These are phyloP conservation scores for Wallemia mellicola DNA, from an alignment of 1,284 basidiomycete genomes.

Conservation along the genomic window DNA sequence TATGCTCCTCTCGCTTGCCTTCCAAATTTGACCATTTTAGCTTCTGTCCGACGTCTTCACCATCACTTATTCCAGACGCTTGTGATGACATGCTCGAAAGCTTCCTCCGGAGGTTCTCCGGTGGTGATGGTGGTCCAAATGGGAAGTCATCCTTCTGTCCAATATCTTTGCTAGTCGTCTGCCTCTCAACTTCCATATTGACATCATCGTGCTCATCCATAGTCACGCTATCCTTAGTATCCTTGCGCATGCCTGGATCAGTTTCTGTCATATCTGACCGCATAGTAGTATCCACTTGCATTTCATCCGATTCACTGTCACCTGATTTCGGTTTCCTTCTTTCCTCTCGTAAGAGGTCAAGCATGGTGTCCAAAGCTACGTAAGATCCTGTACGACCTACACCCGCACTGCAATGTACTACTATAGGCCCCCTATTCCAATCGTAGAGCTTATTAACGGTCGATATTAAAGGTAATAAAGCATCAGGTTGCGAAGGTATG, in stretches of 20 bases:
- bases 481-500: conserved; percentile 48
- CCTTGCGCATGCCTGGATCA: background rate
- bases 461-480: conserved; percentile 35
- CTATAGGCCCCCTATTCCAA: conserved; percentile 4
- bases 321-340: conserved; percentile 11
- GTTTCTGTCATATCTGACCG: background rate
- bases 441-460: conserved; percentile 20
- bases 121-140: background rate
- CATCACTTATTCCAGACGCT: background rate
- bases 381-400: conserved; percentile 75
- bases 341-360: conserved; percentile 44
- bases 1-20: background rate
- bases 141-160: background rate
- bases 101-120: background rate
- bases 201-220: background rate
- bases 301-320: background rate
- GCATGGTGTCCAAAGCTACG: conserved; percentile 56
- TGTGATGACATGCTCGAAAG: background rate
- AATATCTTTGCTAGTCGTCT: background rate
- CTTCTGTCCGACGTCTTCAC: background rate
- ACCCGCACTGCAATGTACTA: conserved; percentile 55
- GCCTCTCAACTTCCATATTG: background rate
- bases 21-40: background rate
- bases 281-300: background rate
- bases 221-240: background rate